These are phyloP conservation scores for Candida sonorensis DNA, from an alignment of 805 yeast genomes.

Conservation along the genomic window DNA sequence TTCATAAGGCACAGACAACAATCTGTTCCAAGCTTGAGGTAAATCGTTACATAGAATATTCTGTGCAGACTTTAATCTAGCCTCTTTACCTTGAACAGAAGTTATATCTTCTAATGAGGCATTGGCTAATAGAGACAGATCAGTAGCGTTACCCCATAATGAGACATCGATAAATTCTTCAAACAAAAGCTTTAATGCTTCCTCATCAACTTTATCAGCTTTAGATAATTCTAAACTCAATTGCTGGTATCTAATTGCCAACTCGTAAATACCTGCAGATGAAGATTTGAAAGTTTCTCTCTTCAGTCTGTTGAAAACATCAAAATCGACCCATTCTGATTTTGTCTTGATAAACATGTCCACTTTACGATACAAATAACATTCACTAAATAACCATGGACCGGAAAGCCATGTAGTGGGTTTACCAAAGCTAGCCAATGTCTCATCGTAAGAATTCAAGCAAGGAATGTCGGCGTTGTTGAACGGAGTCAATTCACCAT, in stretches of 20 bases:
- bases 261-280: slow-evolving; percentile 68
- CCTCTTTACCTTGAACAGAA: slow-evolving; percentile 85
- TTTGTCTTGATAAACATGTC: slow-evolving; percentile 37
- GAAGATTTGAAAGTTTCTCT: slow-evolving; percentile 70
- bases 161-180: slow-evolving; percentile 83
- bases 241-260: slow-evolving; percentile 57
- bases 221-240: slow-evolving; percentile 26
- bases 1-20: slow-evolving; percentile 23
- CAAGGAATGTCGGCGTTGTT: slow-evolving; percentile 32
- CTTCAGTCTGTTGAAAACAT: slow-evolving; percentile 67
- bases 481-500: slow-evolving; percentile 36
- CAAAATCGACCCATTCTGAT: slow-evolving; percentile 50
- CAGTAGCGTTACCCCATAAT: slow-evolving; percentile 98
- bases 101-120: slow-evolving; percentile 87
- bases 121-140: slow-evolving; percentile 80
- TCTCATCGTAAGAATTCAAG: slow-evolving; percentile 53
- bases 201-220: slow-evolving; percentile 25
- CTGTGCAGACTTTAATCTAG: slow-evolving; percentile 73
- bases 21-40: slow-evolving; percentile 53
- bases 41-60: slow-evolving; percentile 75
- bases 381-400: slow-evolving; percentile 88
- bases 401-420: slow-evolving; percentile 66
- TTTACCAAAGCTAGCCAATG: slow-evolving; percentile 32
- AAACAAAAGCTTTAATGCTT: slow-evolving; percentile 51
- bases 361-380: slow-evolving; percentile 70